A percentile compares a stretch with the other conserved stretches of the same genome.
phyloP scores from a whole-genome alignment of 192 early-diverging fungal species.

The Podila epigama region DNA sequence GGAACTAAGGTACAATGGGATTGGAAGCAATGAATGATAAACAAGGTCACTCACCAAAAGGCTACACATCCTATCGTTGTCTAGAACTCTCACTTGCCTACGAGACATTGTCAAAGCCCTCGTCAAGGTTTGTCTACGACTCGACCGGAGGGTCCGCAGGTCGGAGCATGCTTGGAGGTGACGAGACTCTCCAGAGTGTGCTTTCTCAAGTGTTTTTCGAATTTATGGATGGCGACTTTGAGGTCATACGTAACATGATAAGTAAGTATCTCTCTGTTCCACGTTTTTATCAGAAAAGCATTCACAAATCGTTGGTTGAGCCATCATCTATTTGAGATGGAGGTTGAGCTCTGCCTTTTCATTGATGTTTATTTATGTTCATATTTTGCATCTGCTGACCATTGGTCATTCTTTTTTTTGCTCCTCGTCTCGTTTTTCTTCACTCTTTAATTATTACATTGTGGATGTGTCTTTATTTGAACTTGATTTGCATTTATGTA shows the following conservation, averaged over 20 bases:
- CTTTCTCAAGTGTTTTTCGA: slow-evolving; percentile 65
- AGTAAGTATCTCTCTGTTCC: slow-evolving; percentile 53
- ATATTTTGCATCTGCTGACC: background rate
- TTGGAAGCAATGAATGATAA: too few species aligned
- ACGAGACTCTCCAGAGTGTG: slow-evolving; percentile 61
- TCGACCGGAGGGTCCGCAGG: slow-evolving; percentile 51
- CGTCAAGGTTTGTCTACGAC: slow-evolving; percentile 61
- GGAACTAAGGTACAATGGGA: too few species aligned
- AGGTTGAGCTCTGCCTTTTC: too few species aligned
- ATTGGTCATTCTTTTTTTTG: background rate
- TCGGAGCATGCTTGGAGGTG: slow-evolving; percentile 44
- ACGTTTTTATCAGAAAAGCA: background rate
- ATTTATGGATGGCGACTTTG: slow-evolving; percentile 68
- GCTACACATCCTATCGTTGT: too few species aligned
- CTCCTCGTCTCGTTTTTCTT: background rate
- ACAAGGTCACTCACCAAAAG: too few species aligned
- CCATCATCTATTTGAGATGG: too few species aligned
- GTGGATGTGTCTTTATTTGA: too few species aligned
- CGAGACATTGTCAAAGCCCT: slow-evolving; percentile 63
- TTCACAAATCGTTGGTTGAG: too few species aligned
- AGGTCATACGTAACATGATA: slow-evolving; percentile 63
- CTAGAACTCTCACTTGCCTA: slow-evolving; percentile 62
- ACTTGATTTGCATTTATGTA: too few species aligned
- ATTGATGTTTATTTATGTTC: background rate
- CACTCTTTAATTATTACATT: too few species aligned